Conservation (phyloP, 2,329 filamentous ascomycete species). For the Tolypocladium tropicale region DNA sequence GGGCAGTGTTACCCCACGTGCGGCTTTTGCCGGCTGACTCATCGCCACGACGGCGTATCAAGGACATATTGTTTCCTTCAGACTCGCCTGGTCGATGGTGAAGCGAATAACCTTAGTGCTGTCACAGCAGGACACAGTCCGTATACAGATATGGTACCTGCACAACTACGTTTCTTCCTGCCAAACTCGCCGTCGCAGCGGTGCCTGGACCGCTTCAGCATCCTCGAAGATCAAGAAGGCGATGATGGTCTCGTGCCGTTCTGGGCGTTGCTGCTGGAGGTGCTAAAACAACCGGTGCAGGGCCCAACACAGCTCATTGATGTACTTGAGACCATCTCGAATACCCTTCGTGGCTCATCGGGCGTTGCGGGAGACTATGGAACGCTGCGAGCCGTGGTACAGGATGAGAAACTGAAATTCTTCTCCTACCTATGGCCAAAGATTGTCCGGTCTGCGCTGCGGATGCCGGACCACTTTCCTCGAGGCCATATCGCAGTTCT, state of each 20-base stretch:
- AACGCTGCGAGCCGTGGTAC: constrained; percentile 8
- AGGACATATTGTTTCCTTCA: not conserved
- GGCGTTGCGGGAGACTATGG: constrained; percentile 11
- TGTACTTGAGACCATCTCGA: constrained; percentile 17
- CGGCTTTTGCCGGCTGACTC: not conserved
- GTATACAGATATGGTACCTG: not conserved
- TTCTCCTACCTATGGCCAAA: constrained; percentile 12
- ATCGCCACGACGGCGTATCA: not conserved
- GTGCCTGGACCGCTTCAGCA: constrained; percentile 19
- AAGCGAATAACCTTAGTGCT: not conserved
- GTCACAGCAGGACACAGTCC: too few relatives aligned
- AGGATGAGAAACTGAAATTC: constrained; percentile 2
- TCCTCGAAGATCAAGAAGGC: constrained; percentile 13
- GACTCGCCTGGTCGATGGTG: not conserved
- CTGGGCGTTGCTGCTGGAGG: constrained; percentile 15
- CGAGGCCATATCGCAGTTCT: constrained; percentile 9
- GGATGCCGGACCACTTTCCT: constrained; percentile 11
- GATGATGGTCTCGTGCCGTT: constrained; percentile 11
- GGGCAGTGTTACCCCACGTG: not conserved
- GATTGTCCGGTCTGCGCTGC: constrained; percentile 11
- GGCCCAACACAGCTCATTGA: constrained; percentile 11
- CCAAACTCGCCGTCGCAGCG: constrained; percentile 6
- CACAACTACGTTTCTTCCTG: not conserved
- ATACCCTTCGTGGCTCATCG: constrained; percentile 8
- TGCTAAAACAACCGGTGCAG: constrained; percentile 8